Evolutionary conservation across 75 land plant species (phyloP), one percentile per base, ranked within the genome.

Genomic region (Selaginella tamariscina): DNA sequence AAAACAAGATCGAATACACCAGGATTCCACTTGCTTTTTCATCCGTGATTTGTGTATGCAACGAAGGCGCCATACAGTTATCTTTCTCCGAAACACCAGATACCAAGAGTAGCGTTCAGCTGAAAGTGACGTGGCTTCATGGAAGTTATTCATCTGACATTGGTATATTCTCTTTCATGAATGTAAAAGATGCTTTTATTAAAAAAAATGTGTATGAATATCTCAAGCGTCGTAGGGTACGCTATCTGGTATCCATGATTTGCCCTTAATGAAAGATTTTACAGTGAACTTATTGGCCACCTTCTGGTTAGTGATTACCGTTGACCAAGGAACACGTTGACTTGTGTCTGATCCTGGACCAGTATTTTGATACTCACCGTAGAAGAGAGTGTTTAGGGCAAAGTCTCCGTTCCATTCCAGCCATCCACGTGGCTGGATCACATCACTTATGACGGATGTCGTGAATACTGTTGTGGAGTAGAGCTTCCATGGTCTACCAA

Each of bases 401-500:
- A 75, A 79, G 1, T 77, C 79, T 0, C 31, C 0, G 33, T 64
- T 66, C 95, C 95, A 89, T 31, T 80, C 80, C 1, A 84, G 67
- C 95, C 95, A 89, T 2, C 95, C 95, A 0, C 72, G 76, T 1
- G 95, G 84, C 27, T 84, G 71, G 20, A 89, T 69, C 64, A 80
- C 60, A 32, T 68, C 75, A 55, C 33, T 71, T 27, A 87, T 65
- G 22, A 31, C 15, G 22, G 78, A 76, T 24, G 77, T 62, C 81
- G 82, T 70, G 73, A 77, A 33, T 0, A 87, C 75, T 2, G 82
- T 80, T 39, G 76, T 32, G 18, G 90, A 82, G 33, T 75, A 78
- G 32, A 65, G 24, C 66, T 76, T 68, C 86, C 86, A 84, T 1
- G 86, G 86, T 33, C 86, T 54, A 9, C 86, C 39, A 1, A 84